phyloP scores from a whole-genome alignment of 73 alveolate species.

The Tetrahymena thermophila region DNA sequence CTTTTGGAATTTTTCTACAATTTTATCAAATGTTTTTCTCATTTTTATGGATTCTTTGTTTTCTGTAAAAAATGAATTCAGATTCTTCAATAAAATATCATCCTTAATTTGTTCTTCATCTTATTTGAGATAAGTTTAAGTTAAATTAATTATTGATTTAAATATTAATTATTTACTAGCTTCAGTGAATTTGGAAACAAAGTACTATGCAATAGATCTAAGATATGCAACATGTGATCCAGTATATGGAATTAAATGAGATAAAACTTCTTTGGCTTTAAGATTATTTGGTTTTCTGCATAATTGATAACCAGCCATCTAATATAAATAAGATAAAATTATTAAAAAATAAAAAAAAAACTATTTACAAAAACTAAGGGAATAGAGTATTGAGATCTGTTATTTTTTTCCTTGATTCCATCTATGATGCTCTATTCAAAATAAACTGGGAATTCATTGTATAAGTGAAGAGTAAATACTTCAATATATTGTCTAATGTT shows the following conservation, averaged over 20 bases:
- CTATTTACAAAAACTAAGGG: background rate
- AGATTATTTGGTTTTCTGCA: background rate
- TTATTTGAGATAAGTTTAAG: background rate
- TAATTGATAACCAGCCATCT: background rate
- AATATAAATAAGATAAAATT: background rate
- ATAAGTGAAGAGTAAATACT: background rate
- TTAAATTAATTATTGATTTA: background rate
- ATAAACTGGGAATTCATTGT: background rate
- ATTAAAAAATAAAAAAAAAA: background rate
- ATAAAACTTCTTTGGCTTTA: background rate
- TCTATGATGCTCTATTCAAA: background rate
- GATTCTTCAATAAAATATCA: background rate
- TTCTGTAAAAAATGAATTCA: constrained; percentile 6
- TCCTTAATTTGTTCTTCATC: background rate
- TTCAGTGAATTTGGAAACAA: background rate
- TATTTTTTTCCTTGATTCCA: background rate
- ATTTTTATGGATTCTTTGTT: constrained; percentile 29
- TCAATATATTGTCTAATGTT: background rate
- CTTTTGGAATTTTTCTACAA: constrained; percentile 24
- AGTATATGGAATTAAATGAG: background rate
- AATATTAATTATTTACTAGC: background rate
- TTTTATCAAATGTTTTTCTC: constrained; percentile 12
- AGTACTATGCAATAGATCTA: background rate
- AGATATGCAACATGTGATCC: constrained; percentile 2
- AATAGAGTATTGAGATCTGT: background rate